Conservation (phyloP, 805 yeast species). For the Hanseniaspora pseudoguilliermondii region DNA sequence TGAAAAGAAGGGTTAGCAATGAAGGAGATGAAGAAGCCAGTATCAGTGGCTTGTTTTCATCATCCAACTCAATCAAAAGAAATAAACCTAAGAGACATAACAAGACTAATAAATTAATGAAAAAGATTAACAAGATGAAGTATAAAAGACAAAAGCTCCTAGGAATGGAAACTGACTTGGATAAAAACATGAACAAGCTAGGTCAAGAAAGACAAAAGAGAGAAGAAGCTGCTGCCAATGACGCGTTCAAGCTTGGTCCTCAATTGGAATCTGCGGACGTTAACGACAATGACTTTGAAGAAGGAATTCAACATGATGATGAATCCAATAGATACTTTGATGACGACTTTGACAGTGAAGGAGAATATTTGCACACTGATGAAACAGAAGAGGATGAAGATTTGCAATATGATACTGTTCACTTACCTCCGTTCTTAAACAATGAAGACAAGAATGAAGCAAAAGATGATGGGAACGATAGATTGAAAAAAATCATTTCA, state of each 20-base stretch:
- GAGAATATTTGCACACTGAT: conserved; percentile 1
- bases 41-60: neutral
- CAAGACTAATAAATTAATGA: conserved; percentile 21
- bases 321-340: conserved; percentile 7
- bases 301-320: neutral
- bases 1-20: neutral
- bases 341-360: conserved; percentile 4
- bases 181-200: conserved; percentile 21
- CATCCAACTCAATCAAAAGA: conserved; percentile 3
- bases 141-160: conserved; percentile 26
- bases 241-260: conserved; percentile 32
- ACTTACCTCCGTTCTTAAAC: conserved; percentile 11
- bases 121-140: conserved; percentile 22
- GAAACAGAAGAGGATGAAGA: conserved; percentile 7
- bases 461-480: conserved; percentile 9
- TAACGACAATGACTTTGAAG: neutral
- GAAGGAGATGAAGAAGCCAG: conserved; percentile 7
- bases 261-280: conserved; percentile 14
- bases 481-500: neutral
- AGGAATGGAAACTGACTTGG: conserved; percentile 18
- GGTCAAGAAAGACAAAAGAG: conserved; percentile 30
- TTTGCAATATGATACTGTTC: conserved; percentile 10
- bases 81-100: conserved; percentile 38
- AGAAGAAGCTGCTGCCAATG: conserved; percentile 34
- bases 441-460: neutral